Evolutionary conservation across 495 filamentous ascomycete species (phyloP).

Genomic region (Hypoxylon fragiforme): DNA sequence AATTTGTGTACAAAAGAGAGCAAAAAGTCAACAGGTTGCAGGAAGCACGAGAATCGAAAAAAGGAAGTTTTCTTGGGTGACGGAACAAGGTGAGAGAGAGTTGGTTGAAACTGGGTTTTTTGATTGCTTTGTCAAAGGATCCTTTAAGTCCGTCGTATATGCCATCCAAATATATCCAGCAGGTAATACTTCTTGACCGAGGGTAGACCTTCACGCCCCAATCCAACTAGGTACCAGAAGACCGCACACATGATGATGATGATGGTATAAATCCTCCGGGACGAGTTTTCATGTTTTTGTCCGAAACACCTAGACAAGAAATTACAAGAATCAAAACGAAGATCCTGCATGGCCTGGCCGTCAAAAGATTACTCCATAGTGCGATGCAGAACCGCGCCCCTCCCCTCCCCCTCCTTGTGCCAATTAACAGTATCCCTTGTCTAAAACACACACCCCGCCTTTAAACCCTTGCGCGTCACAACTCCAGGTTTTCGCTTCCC

Average conservation of each 20-base stretch:
- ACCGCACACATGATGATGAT: conserved; percentile 49
- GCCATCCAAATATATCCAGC: conserved; percentile 14
- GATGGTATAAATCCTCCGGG: conserved; percentile 32
- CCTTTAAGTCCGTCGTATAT: conserved; percentile 10
- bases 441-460: conserved; percentile 33
- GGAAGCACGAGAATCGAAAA: conserved; percentile 35
- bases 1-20: conserved; percentile 34
- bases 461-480: conserved; percentile 22
- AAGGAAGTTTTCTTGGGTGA: conserved; percentile 38
- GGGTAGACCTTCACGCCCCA: conserved; percentile 24
- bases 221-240: conserved; percentile 41
- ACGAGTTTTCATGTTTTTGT: conserved; percentile 19
- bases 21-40: conserved; percentile 23
- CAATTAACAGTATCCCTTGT: conserved; percentile 32
- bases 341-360: conserved; percentile 41
- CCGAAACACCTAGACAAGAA: conserved; percentile 41
- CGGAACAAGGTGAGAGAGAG: conserved; percentile 29
- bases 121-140: conserved; percentile 35
- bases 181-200: conserved; percentile 19
- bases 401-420: too few relatives aligned
- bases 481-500: conserved; percentile 40
- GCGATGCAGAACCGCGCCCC: conserved; percentile 40
- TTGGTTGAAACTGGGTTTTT: conserved; percentile 38
- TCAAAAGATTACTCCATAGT: conserved; percentile 44
- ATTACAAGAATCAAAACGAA: conserved; percentile 47